These are phyloP conservation scores for Cytospora paraplurivora DNA, from an alignment of 2,329 filamentous ascomycete genomes.

Conservation along the genomic window DNA sequence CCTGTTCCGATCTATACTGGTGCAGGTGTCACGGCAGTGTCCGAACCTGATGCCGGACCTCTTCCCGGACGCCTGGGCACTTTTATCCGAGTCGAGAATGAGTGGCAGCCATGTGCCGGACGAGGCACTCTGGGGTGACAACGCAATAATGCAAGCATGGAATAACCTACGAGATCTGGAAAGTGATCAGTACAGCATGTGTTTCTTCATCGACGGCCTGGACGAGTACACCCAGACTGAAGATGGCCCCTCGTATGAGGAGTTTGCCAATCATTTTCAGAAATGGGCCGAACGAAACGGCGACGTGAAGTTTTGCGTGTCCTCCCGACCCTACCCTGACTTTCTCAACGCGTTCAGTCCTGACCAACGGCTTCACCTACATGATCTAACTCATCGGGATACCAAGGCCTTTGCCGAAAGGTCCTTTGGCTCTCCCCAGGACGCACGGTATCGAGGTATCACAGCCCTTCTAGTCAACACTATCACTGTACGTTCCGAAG, in stretches of 20 bases:
- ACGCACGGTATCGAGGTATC: background rate
- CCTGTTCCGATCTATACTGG: background rate
- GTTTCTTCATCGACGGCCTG: constrained; percentile 11
- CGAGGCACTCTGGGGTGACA: background rate
- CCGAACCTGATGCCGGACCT: background rate
- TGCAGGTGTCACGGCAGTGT: constrained; percentile 4
- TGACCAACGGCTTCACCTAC: background rate
- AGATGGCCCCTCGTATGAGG: background rate
- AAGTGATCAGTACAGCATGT: background rate
- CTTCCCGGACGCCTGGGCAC: background rate
- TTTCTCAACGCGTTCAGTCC: background rate
- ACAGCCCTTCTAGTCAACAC: background rate
- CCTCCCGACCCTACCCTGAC: background rate
- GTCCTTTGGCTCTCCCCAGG: background rate
- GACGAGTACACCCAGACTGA: constrained; percentile 8
- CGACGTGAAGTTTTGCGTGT: constrained; percentile 5
- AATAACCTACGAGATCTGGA: background rate
- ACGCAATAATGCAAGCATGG: background rate
- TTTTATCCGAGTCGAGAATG: background rate
- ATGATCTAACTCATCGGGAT: background rate
- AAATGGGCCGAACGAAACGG: background rate
- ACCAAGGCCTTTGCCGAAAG: background rate
- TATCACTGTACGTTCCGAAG: background rate
- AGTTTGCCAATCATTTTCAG: background rate
- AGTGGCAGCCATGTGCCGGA: background rate